Evolutionary conservation across 768 basidiomycete species (phyloP).

Genomic region (Austroboletus festivus): DNA sequence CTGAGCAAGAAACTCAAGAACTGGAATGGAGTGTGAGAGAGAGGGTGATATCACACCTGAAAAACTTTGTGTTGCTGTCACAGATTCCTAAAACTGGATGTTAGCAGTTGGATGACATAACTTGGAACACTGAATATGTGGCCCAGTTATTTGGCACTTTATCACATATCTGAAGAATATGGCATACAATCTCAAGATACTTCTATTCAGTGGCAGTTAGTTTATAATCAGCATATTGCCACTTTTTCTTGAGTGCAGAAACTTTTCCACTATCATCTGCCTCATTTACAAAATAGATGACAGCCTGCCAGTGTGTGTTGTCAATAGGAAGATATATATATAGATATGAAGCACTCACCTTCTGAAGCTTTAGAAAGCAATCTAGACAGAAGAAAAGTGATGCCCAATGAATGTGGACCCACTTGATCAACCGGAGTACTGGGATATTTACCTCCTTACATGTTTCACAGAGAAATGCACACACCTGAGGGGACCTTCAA

Average conservation of each 20-base stretch:
- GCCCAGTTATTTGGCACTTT: no score
- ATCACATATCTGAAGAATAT: no score
- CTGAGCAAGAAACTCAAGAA: constrained; percentile 1
- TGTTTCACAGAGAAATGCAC: not conserved
- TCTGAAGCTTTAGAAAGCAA: not conserved
- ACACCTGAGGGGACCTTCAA: not conserved
- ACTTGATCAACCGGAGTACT: not conserved
- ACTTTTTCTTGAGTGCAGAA: not conserved
- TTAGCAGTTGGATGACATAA: no score
- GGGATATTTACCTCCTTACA: not conserved
- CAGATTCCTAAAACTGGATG: not conserved
- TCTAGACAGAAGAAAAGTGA: not conserved
- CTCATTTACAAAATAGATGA: not conserved
- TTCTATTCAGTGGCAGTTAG: not conserved
- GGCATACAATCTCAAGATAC: not conserved
- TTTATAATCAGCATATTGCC: not conserved
- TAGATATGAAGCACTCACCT: not conserved
- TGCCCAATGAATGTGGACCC: not conserved
- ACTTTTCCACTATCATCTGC: not conserved
- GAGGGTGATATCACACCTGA: not conserved
- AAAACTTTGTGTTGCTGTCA: not conserved
- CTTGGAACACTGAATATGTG: no score
- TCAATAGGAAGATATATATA: no score
- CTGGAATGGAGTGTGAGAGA: not conserved
- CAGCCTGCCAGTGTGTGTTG: not conserved